Base-by-base conservation (phyloP, 768 basidiomycete genomes). In the Suillus spraguei region DNA sequence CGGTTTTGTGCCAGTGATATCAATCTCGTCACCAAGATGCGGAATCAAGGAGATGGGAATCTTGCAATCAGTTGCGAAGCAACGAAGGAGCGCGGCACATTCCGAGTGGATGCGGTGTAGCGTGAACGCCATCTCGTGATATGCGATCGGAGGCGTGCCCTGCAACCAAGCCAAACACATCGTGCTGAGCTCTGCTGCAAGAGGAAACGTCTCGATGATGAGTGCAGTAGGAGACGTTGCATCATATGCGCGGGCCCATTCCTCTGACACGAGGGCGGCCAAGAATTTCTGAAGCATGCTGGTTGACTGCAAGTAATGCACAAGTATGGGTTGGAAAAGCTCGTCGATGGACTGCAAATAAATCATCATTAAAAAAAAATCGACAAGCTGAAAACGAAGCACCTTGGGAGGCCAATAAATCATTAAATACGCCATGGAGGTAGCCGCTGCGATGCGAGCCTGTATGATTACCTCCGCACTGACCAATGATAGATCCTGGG, bases 271-370 rank as follows among this genome's bases (percentile, higher is more conserved):
- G 56, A 92, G 84, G 20, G 94, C 90, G n/a, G 90, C 80, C 49
- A 99, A 76, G 72, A 95, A 88, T 66, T 91, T 91, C 71, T 97
- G 96, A 17, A 98, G 83, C 85, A 96, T 96, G 70, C 94, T 95
- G 7, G 89, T 85, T 2, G 97, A 96, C 55, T 89, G 85, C 69
- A 95, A 78, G 68, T 97, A 95, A 71, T 93, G 89, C 5, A 83
- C 66, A 9, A 98, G 82, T 56, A 92, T 87, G 1, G 90, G 87
- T 49, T 85, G 82, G 72, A 97, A 94, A 55, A 86, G 80, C n/a
- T 84, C 80, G 52, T 90, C 89, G 55, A 87, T 78, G 4, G 78
- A 74, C 71, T 81, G n/a, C 46, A 56, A 13, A 6, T 13, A 14
- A 64, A 24, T 3, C 24, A 7, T 38, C 70, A 10, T n/a, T n/a